phyloP scores from a whole-genome alignment of 2,329 filamentous ascomycete genomes.

The Fusarium verrucosum region DNA sequence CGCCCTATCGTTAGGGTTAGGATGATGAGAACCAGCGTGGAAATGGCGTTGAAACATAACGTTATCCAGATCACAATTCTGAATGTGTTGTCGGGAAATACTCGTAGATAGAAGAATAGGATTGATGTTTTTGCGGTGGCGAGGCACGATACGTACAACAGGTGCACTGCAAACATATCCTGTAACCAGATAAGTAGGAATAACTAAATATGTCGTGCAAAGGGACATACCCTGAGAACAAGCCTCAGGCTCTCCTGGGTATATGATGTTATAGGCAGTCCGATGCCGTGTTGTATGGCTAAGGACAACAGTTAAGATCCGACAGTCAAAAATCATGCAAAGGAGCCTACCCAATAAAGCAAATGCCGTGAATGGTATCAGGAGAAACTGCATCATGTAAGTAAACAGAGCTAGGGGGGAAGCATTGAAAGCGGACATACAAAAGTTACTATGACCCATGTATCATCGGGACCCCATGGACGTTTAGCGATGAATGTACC shows the following conservation, averaged over 20 bases:
- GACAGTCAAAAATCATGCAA: too few relatives aligned
- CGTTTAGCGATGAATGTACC: background rate
- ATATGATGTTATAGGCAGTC: background rate
- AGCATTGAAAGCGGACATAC: background rate
- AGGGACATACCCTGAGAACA: background rate
- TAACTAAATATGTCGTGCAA: rapidly evolving
- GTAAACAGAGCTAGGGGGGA: too few relatives aligned
- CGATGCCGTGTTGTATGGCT: background rate
- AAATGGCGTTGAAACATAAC: background rate
- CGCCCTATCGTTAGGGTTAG: background rate
- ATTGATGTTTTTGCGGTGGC: background rate
- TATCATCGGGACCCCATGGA: constrained; percentile 2
- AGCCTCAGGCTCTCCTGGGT: background rate
- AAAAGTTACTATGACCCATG: background rate
- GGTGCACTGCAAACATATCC: background rate
- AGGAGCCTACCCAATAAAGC: background rate
- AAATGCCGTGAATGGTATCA: background rate
- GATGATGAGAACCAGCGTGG: rapidly evolving
- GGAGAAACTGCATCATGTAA: background rate
- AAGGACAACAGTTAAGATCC: too few relatives aligned
- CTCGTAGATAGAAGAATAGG: constrained; percentile 3
- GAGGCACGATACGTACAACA: background rate
- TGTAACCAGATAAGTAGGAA: background rate
- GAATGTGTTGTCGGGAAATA: background rate
- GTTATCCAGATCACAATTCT: background rate